phyloP scores from a whole-genome alignment of 2,329 filamentous ascomycete genomes.

The Pestalotiopsis sp. region DNA sequence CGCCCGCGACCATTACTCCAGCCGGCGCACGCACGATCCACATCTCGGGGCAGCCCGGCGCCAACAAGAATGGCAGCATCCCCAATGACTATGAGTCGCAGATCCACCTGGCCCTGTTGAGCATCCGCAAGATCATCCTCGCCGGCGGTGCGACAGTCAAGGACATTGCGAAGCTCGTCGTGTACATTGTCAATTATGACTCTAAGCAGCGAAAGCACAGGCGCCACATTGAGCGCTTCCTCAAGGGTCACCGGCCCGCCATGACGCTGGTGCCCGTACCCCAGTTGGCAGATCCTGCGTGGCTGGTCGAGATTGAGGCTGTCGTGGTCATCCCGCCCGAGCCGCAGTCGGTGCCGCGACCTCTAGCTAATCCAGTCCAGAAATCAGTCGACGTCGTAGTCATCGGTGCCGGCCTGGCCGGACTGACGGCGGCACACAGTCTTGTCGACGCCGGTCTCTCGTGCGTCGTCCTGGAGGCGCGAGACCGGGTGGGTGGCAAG shows the following conservation, averaged over 20 bases:
- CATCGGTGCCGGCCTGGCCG: conserved; percentile 45
- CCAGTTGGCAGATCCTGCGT: conserved; percentile 36
- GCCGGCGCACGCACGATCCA: conserved; percentile 22
- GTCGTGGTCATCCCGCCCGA: conserved; percentile 25
- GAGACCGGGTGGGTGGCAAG: conserved; percentile 52
- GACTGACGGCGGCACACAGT: conserved; percentile 35
- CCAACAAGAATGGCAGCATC: conserved; percentile 27
- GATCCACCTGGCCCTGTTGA: conserved; percentile 38
- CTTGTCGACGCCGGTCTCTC: conserved; percentile 37
- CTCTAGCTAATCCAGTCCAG: not conserved
- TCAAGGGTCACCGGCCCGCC: conserved; percentile 38
- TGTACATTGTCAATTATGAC: conserved; percentile 46
- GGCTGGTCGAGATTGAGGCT: conserved; percentile 46
- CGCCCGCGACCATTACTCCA: conserved; percentile 21
- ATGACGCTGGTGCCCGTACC: conserved; percentile 43
- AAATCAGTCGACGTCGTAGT: conserved; percentile 32
- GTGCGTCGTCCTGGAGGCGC: conserved; percentile 48
- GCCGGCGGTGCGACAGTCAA: conserved; percentile 34
- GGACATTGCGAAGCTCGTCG: conserved; percentile 40
- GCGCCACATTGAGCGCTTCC: conserved; percentile 36
- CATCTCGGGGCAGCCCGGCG: conserved; percentile 37
- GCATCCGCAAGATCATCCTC: conserved; percentile 35
- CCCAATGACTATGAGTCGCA: conserved; percentile 41
- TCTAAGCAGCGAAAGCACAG: conserved; percentile 34
- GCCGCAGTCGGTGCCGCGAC: not conserved